These are phyloP conservation scores for Fusarium sp. DNA, from an alignment of 2,329 filamentous ascomycete genomes.

Conservation along the genomic window DNA sequence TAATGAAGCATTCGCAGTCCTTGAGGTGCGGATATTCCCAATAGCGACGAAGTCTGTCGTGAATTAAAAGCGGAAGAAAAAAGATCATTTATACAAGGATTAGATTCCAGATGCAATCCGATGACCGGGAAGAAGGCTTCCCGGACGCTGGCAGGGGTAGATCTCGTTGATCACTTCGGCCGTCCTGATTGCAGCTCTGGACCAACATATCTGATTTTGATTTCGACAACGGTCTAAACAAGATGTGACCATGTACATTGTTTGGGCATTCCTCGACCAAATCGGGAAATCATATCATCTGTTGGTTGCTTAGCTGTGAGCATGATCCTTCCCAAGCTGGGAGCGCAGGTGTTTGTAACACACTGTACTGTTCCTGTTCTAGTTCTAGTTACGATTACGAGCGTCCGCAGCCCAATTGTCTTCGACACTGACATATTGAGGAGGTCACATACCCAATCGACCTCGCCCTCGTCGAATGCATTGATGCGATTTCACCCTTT, in stretches of 20 bases:
- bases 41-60: constrained; percentile 6
- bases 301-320: constrained; percentile 5
- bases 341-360: constrained; percentile 25
- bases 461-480: constrained; percentile 20
- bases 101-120: constrained; percentile 28
- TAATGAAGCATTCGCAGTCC: neutral
- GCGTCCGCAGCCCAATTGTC: constrained; percentile 16
- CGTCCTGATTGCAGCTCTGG: constrained; percentile 40
- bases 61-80: neutral
- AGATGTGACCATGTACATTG: constrained; percentile 9
- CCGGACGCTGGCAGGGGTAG: constrained; percentile 44
- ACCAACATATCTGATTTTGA: constrained; percentile 15
- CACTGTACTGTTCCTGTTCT: constrained; percentile 33
- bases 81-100: constrained; percentile 1
- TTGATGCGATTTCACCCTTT: neutral
- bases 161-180: constrained; percentile 47
- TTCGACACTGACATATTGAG: constrained; percentile 31
- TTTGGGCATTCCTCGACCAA: constrained; percentile 5
- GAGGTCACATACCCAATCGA: constrained; percentile 28
- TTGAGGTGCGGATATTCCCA: constrained; percentile 4
- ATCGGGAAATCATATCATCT: constrained; percentile 24
- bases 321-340: constrained; percentile 27
- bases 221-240: constrained; percentile 13
- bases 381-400: constrained; percentile 36
- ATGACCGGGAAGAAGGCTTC: constrained; percentile 32